Base-by-base conservation (phyloP, 2,329 filamentous ascomycete species). In the Rugonectria rugulosa region DNA sequence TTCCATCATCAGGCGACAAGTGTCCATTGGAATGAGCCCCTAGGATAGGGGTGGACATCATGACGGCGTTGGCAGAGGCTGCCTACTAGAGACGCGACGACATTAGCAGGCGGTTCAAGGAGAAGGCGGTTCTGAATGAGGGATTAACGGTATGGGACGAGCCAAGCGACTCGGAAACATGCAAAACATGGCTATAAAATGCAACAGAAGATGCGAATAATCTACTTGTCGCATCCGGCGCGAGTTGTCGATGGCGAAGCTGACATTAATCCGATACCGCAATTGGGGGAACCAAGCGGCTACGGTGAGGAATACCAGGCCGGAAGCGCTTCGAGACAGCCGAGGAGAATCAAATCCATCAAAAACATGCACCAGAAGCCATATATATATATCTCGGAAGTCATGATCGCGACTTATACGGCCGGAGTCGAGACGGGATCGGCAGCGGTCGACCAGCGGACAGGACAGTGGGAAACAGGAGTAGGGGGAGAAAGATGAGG, bases 11-110 rank as follows among this genome's bases (percentile, higher is more conserved):
- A 65, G 84, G 81, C 70, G 84, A 84, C 67, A 79, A 71, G 74
- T 88, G 83, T 70, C 88, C 89, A 76, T 92, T 90, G 69, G 83
- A 80, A 70, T 86, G 80, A 76, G 84, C 81, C 65, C 78, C 76
- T 75, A 86, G 80, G 68, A 82, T 79, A 71, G 85, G 82, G 76
- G 81, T 81, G 78, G 84, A 85, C 80, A 88, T 86, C 72, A 80
- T 83, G 78, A 80, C 81, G 75, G 80, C 80, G 77, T 84, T 82
- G 76, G 80, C 77, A 80, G 82, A 80, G 72, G 81, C 83, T 86
- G 81, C 81, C 68, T 72, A 68, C 72, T 75, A 57, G 51, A 64
- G 64, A 70, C 69, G 63, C 67, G 68, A 65, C 62, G 61, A 71
- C 66, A 68, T 75, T 70, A 77, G 75, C 67, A 72, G 29, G 44